These are phyloP conservation scores for Cladosporium sp. DNA, from an alignment of 2,329 filamentous ascomycete species.

Conservation along the genomic window DNA sequence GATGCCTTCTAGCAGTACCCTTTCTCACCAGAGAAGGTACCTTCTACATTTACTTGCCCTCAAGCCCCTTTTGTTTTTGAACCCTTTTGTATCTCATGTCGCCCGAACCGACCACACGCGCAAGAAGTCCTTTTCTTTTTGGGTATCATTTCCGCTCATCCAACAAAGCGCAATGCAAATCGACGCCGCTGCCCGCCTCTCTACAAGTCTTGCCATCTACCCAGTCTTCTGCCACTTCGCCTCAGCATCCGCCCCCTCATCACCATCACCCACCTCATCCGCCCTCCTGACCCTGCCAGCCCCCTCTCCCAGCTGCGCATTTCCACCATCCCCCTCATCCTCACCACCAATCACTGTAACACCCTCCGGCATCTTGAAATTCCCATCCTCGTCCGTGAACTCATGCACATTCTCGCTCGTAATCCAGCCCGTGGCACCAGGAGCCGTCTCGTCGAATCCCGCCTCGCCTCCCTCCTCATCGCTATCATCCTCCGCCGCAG, in stretches of 20 bases:
- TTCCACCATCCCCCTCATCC: constrained; percentile 19
- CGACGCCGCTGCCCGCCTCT: background rate
- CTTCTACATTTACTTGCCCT: too few species aligned
- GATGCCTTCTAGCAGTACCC: too few species aligned
- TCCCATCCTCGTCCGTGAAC: constrained; percentile 76
- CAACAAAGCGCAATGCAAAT: background rate
- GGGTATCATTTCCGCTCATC: constrained; percentile 8
- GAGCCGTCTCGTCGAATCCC: constrained; percentile 52
- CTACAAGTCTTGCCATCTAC: constrained; percentile 24
- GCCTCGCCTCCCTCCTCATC: background rate
- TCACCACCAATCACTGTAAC: constrained; percentile 57
- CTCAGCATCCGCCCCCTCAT: constrained; percentile 34
- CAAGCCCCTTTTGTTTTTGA: background rate
- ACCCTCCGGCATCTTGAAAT: constrained; percentile 70
- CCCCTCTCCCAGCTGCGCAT: constrained; percentile 30
- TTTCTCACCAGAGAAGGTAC: too few species aligned
- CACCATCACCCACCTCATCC: constrained; percentile 41
- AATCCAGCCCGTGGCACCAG: constrained; percentile 77
- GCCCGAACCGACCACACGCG: background rate
- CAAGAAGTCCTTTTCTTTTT: background rate
- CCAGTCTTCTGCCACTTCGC: constrained; percentile 53
- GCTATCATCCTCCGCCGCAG: constrained; percentile 42
- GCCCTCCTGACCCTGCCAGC: constrained; percentile 32
- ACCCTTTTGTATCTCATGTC: background rate
- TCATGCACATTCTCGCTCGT: constrained; percentile 90